Evolutionary conservation across 148 eudicot species (phyloP), one percentile per base, ranked within the genome.

Genomic region (Camellia granthamiana): DNA sequence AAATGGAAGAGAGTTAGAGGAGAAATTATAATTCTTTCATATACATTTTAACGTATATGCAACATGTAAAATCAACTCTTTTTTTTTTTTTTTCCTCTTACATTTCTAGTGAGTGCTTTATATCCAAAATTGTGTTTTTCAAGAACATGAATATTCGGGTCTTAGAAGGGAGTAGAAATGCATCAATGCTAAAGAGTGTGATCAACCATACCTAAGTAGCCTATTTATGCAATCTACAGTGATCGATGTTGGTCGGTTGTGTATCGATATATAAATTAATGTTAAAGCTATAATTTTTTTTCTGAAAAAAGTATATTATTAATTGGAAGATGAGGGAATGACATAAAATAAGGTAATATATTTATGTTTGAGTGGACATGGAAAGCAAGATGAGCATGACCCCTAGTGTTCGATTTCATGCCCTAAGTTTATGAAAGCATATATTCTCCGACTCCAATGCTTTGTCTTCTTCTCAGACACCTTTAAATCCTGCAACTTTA

Each of bases 391-490:
- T 12, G 65, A 58, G 75, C 60, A 83, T 83, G 86, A 80, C 81
- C 84, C 81, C 62, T 81, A 65, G 78, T 80, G 87, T 87, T 82
- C 83, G 85, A 80, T 80, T 82, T 80, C 71, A 63, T 74, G 85
- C 82, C 85, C 85, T 87, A 52, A 82, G 79, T 23, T 78, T 80
- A 56, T 72, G 87, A 80, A 81, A 87, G 87, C 85, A 82, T 84
- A 84, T 83, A 87, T 84, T 83, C 85, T 83, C 85, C 85, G 30
- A 74, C 80, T 83, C 80, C 82, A 80, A 84, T 77, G 85, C 81
- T 75, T 87, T 83, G 87, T 87, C 87, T 81, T 87, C 81, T 84
- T 87, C 82, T 83, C 61, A 77, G 75, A 80, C 84, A 74, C 71
- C 87, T 87, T 85, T 81, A 74, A 81, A 72, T 79, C 77, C 81